Conservation (phyloP, 1,284 basidiomycete species). For the Melampsora occidentalis region DNA sequence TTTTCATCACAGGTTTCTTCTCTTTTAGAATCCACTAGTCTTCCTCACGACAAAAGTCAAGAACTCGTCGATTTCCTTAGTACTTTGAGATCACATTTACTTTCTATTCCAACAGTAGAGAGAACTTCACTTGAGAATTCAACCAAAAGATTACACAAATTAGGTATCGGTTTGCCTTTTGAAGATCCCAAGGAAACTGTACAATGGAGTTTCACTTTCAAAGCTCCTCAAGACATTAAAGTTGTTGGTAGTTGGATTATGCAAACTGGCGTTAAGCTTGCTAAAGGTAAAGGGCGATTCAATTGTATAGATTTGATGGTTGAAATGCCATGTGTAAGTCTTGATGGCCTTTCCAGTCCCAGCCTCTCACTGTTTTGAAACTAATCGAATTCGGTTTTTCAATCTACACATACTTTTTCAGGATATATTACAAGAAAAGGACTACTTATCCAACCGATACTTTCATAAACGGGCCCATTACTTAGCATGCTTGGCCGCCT, state of each 20-base stretch:
- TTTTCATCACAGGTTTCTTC: not conserved
- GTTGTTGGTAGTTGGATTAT: slow-evolving; percentile 54
- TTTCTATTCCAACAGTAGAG: slow-evolving; percentile 23
- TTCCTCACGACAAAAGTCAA: slow-evolving; percentile 3
- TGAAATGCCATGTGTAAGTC: slow-evolving; percentile 33
- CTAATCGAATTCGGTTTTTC: not conserved
- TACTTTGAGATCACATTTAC: slow-evolving; percentile 17
- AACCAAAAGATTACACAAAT: slow-evolving; percentile 45
- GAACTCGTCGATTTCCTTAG: not conserved
- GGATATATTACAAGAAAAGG: slow-evolving; percentile 87
- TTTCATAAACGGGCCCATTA: slow-evolving; percentile 92
- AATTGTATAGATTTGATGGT: slow-evolving; percentile 50
- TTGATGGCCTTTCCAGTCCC: not conserved
- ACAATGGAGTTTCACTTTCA: slow-evolving; percentile 51
- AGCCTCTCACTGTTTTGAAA: not conserved
- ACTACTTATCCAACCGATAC: slow-evolving; percentile 82
- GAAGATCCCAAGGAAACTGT: slow-evolving; percentile 49
- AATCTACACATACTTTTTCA: slow-evolving; percentile 51
- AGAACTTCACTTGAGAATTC: slow-evolving; percentile 27
- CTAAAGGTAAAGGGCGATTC: slow-evolving; percentile 50
- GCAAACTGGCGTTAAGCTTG: slow-evolving; percentile 48
- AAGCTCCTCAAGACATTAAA: slow-evolving; percentile 50
- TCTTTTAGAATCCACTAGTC: not conserved
- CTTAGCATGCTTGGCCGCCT: slow-evolving; percentile 72
- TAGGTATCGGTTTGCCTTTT: slow-evolving; percentile 50